phyloP scores from a whole-genome alignment of 1,284 basidiomycete species.

The Irpex rosettiformis region DNA sequence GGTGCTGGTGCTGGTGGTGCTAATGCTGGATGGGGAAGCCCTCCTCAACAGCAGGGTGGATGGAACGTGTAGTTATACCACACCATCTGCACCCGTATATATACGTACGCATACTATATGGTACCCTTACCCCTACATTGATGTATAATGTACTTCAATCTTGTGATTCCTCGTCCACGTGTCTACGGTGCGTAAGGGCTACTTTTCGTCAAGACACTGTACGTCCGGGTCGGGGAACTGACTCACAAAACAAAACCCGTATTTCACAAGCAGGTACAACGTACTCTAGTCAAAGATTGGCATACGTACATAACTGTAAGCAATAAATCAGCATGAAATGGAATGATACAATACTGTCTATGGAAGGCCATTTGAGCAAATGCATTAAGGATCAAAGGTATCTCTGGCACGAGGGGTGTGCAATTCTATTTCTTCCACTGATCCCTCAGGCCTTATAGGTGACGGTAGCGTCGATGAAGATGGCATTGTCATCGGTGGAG shows the following conservation, averaged over 20 bases:
- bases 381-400: conserved; percentile 3
- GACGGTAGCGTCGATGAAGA: conserved; percentile 10
- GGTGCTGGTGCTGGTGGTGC: conserved; percentile 32
- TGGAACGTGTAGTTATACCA: conserved; percentile 29
- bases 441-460: not conserved
- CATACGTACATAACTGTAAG: not conserved
- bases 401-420: conserved; percentile 16
- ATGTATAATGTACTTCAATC: too few species aligned
- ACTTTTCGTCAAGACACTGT: too few species aligned
- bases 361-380: not conserved
- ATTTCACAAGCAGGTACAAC: not conserved
- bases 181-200: too few species aligned
- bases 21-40: conserved; percentile 10
- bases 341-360: not conserved
- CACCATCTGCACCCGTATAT: too few species aligned
- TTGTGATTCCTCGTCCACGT: too few species aligned
- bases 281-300: not conserved
- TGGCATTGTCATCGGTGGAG: conserved; percentile 20
- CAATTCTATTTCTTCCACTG: conserved; percentile 26
- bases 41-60: conserved; percentile 40
- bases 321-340: not conserved
- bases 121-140: too few species aligned
- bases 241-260: not conserved
- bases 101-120: not conserved
- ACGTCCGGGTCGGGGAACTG: not conserved